Evolutionary conservation across 1,284 basidiomycete genomes (phyloP).

Genomic region (Melanopsichium pennsylvanicum): DNA sequence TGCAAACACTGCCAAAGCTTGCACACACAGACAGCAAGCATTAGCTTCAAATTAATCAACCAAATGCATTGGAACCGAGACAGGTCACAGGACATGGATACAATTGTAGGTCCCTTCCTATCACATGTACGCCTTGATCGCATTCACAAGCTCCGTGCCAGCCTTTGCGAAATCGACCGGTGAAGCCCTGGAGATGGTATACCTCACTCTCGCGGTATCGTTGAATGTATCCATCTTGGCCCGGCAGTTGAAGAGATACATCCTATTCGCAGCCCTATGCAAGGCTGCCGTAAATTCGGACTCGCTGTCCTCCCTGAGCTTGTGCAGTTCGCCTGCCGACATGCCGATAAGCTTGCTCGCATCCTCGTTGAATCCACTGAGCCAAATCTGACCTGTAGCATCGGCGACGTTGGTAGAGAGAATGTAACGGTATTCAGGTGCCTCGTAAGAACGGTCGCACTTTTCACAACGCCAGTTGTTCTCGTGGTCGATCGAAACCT

Average conservation of each 20-base stretch:
- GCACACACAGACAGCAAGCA: no score
- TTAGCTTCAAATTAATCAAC: no score
- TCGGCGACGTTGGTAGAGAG: slow-evolving; percentile 88
- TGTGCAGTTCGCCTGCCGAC: slow-evolving; percentile 80
- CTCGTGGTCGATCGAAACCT: slow-evolving; percentile 77
- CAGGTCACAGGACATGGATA: no score
- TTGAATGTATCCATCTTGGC: slow-evolving; percentile 72
- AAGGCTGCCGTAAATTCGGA: slow-evolving; percentile 73
- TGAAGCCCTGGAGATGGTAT: slow-evolving; percentile 54
- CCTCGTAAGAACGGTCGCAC: slow-evolving; percentile 77
- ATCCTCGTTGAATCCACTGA: slow-evolving; percentile 94
- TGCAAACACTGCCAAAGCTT: no score
- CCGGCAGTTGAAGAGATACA: slow-evolving; percentile 84
- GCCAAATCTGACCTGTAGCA: slow-evolving; percentile 86
- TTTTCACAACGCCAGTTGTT: slow-evolving; percentile 89
- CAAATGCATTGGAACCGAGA: not conserved
- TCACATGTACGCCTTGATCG: slow-evolving; percentile 51
- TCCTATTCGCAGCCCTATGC: slow-evolving; percentile 74
- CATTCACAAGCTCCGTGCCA: slow-evolving; percentile 56
- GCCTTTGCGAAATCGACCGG: slow-evolving; percentile 59
- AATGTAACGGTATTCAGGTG: slow-evolving; percentile 90
- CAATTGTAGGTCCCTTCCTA: no score
- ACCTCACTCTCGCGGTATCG: slow-evolving; percentile 57
- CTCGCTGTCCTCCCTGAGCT: slow-evolving; percentile 77
- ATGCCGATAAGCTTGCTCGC: slow-evolving; percentile 77